Evolutionary conservation across 2,329 filamentous ascomycete species (phyloP).

Genomic region (Monilinia laxa): DNA sequence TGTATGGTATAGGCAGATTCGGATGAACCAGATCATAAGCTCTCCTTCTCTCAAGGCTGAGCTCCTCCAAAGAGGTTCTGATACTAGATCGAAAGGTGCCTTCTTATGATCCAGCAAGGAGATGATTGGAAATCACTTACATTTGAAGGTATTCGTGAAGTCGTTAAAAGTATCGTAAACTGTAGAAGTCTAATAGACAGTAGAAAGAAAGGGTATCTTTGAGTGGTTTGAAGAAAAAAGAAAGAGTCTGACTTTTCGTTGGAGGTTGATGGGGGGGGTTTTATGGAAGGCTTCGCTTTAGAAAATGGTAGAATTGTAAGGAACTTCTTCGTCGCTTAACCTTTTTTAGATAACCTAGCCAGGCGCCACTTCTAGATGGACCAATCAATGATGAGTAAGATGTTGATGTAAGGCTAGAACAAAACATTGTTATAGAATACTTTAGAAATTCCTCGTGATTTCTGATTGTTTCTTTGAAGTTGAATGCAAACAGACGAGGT

Average conservation of each 20-base stretch:
- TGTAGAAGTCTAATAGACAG: slow-evolving; percentile 20
- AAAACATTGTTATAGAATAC: slow-evolving; percentile 8
- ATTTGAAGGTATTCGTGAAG: slow-evolving; percentile 22
- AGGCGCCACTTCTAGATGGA: not conserved
- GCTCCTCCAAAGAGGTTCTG: not conserved
- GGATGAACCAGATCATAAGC: not conserved
- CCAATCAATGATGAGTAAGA: not conserved
- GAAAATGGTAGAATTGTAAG: slow-evolving; percentile 25
- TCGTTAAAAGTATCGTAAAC: slow-evolving; percentile 18
- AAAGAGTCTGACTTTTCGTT: slow-evolving; percentile 14
- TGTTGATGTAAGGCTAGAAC: not conserved
- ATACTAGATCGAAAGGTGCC: not conserved
- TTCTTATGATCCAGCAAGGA: not conserved
- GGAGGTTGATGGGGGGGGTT: slow-evolving; percentile 15
- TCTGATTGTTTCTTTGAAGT: not conserved
- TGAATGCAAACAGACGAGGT: slow-evolving; percentile 6
- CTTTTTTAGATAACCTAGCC: slow-evolving; percentile 8
- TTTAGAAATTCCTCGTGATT: not conserved
- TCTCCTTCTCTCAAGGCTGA: slow-evolving; percentile 14
- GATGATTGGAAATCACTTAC: slow-evolving; percentile 10
- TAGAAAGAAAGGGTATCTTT: slow-evolving; percentile 24
- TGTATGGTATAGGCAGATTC: too few relatives aligned
- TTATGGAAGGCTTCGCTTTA: slow-evolving; percentile 22
- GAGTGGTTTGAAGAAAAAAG: slow-evolving; percentile 16
- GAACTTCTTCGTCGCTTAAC: slow-evolving; percentile 19